Evolutionary conservation across 805 yeast species (phyloP).

Genomic region (Lachancea fermentati): DNA sequence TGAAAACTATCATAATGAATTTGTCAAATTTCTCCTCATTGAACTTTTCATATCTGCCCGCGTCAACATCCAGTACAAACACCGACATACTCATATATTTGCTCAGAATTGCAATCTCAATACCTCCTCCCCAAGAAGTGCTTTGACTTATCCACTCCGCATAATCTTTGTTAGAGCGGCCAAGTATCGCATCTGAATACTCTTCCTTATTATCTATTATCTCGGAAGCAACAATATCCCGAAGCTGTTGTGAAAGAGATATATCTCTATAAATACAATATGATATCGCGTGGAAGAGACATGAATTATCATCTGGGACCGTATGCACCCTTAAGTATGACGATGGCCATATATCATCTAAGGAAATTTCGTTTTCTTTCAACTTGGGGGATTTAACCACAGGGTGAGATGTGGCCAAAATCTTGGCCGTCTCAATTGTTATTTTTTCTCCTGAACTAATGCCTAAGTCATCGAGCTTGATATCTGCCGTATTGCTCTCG

Average conservation of each 20-base stretch:
- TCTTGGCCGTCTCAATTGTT: slow-evolving; percentile 28
- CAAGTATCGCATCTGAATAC: slow-evolving; percentile 55
- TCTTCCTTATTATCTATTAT: slow-evolving; percentile 39
- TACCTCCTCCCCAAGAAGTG: slow-evolving; percentile 80
- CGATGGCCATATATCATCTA: slow-evolving; percentile 6
- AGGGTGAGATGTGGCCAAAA: not conserved
- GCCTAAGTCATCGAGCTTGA: slow-evolving; percentile 37
- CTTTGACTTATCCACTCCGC: slow-evolving; percentile 53
- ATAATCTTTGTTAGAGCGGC: slow-evolving; percentile 44
- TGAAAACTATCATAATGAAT: slow-evolving; percentile 53
- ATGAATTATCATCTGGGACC: slow-evolving; percentile 74
- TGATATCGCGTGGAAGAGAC: slow-evolving; percentile 62
- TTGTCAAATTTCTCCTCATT: slow-evolving; percentile 36
- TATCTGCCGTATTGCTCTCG: slow-evolving; percentile 12
- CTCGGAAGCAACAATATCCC: slow-evolving; percentile 46
- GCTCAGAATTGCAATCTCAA: slow-evolving; percentile 61
- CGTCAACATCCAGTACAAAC: slow-evolving; percentile 59
- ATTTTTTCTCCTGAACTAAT: slow-evolving; percentile 57
- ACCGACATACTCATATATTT: slow-evolving; percentile 47
- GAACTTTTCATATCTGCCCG: slow-evolving; percentile 51
- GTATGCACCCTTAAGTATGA: slow-evolving; percentile 42
- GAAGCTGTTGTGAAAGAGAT: slow-evolving; percentile 42
- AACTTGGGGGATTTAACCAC: slow-evolving; percentile 1
- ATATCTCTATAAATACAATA: slow-evolving; percentile 43
- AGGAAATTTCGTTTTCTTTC: slow-evolving; percentile 6